These are phyloP conservation scores for Cornus suecica DNA, from an alignment of 148 eudicot species.

Conservation along the genomic window DNA sequence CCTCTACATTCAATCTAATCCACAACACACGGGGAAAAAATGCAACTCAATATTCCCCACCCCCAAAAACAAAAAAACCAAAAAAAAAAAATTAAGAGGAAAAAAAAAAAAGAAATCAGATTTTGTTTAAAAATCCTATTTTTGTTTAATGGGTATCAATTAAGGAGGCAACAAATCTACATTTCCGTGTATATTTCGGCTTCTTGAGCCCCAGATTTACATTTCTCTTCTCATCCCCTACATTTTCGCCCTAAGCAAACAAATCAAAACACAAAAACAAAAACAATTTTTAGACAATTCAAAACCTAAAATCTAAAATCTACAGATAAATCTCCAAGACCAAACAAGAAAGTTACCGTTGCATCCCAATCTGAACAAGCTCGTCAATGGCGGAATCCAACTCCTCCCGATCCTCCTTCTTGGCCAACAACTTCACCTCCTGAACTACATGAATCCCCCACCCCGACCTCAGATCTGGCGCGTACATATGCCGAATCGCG, in stretches of 20 bases:
- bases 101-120: too few relatives aligned
- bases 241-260: neutral
- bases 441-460: slow-evolving; percentile 95
- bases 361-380: slow-evolving; percentile 64
- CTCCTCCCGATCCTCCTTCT: slow-evolving; percentile 50
- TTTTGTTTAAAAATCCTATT: too few relatives aligned
- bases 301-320: neutral
- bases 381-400: slow-evolving; percentile 59
- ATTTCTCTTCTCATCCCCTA: neutral
- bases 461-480: slow-evolving; percentile 66
- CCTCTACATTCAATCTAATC: too few relatives aligned
- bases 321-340: neutral
- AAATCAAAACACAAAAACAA: neutral
- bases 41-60: too few relatives aligned
- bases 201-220: neutral
- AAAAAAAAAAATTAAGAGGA: too few relatives aligned
- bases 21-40: too few relatives aligned
- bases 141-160: too few relatives aligned
- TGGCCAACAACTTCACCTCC: slow-evolving; percentile 65
- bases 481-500: slow-evolving; percentile 68
- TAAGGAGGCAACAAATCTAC: too few relatives aligned
- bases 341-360: slow-evolving; percentile 38
- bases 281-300: neutral
- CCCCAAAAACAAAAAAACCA: too few relatives aligned
- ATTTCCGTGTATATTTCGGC: too few relatives aligned